Conservation (phyloP, 257 asterid species). For the Solanum sparsipilum region DNA sequence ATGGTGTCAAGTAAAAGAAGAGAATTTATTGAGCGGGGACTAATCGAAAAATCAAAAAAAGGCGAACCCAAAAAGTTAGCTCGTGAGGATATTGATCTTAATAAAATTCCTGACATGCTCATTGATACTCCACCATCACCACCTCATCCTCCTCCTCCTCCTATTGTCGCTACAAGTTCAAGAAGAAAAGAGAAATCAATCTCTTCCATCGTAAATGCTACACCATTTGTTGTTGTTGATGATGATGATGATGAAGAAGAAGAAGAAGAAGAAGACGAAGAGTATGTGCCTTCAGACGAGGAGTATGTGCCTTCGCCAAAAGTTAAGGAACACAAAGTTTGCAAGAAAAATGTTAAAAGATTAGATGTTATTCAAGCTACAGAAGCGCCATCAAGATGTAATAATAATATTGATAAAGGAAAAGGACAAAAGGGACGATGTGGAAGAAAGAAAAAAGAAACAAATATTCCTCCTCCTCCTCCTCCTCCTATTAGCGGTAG, state of each 20-base stretch:
- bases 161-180: background rate
- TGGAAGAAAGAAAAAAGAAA: no score
- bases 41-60: background rate
- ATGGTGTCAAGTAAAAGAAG: background rate
- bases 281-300: background rate
- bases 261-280: no score
- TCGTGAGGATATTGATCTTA: background rate
- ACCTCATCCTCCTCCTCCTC: background rate
- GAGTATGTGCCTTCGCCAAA: background rate
- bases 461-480: no score
- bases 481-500: no score
- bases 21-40: background rate
- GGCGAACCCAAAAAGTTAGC: background rate
- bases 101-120: background rate
- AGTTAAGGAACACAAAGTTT: no score
- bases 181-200: conserved; percentile 6
- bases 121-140: background rate
- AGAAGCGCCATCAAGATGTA: no score
- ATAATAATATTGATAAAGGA: no score
- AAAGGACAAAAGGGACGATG: no score
- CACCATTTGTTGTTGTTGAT: background rate
- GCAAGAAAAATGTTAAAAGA: no score
- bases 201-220: background rate
- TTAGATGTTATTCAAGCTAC: no score
- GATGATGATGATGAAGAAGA: no score